Conservation (phyloP, 108 stramenopile genomes). For the Aureococcus anophagefferens region DNA sequence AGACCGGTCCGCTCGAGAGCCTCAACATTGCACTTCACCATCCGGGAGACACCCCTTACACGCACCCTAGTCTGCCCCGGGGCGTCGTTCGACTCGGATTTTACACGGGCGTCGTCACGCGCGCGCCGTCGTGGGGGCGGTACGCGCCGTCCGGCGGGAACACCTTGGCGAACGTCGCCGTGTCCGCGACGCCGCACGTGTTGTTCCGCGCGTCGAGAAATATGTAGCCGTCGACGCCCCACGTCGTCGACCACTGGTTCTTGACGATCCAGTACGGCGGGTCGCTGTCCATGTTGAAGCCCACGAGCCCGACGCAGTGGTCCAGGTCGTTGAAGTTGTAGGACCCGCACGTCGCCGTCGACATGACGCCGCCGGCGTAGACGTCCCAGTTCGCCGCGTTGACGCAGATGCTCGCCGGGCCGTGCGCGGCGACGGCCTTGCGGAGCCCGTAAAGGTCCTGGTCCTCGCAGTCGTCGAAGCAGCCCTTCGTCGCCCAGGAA, state of each 20-base stretch:
- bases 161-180: conserved; percentile 13
- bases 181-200: conserved; percentile 28
- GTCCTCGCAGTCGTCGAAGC: conserved; percentile 1
- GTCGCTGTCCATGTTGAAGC: conserved; percentile 1
- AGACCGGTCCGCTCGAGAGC: too few relatives aligned
- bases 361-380: conserved; percentile 24
- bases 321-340: conserved; percentile 26
- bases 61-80: too few relatives aligned
- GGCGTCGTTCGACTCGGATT: too few relatives aligned
- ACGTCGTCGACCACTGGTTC: conserved; percentile 21
- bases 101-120: too few relatives aligned
- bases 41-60: too few relatives aligned
- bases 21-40: too few relatives aligned
- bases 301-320: conserved; percentile 31
- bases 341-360: conserved; percentile 5
- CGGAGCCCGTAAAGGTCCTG: conserved; percentile 11
- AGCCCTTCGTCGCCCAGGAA: conserved; percentile 4
- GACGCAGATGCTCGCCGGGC: conserved; percentile 19
- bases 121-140: too few relatives aligned
- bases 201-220: conserved; percentile 17
- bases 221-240: conserved; percentile 26
- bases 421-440: conserved; percentile 1
- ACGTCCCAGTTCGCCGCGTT: conserved; percentile 22
- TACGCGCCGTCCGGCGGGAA: too few relatives aligned
- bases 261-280: conserved; percentile 22